These are phyloP conservation scores for Diaporthe citrichinensis DNA, from an alignment of 2,329 filamentous ascomycete genomes.

Conservation along the genomic window DNA sequence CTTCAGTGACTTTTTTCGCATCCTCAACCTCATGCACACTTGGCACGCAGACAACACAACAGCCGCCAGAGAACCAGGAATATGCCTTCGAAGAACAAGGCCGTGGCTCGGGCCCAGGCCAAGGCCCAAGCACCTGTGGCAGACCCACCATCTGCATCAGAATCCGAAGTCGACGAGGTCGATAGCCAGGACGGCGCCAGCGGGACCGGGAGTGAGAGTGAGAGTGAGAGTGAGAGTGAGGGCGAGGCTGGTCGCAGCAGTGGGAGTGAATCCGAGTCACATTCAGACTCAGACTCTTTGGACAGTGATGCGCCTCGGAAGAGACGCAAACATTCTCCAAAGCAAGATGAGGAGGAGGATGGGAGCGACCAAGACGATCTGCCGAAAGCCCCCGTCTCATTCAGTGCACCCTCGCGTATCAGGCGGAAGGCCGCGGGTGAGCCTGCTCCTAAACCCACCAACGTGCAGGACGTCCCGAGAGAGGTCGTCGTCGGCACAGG, in stretches of 20 bases:
- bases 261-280: conserved; percentile 38
- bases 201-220: conserved; percentile 42
- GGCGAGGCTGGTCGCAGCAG: conserved; percentile 42
- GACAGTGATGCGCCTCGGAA: conserved; percentile 55
- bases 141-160: conserved; percentile 19
- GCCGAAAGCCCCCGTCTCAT: conserved; percentile 49
- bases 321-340: conserved; percentile 56
- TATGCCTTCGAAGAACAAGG: conserved; percentile 38
- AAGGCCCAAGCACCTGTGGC: conserved; percentile 8
- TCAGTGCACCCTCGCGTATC: conserved; percentile 67
- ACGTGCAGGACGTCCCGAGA: conserved; percentile 38
- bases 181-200: conserved; percentile 7
- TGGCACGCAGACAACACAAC: neutral
- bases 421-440: conserved; percentile 53
- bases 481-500: conserved; percentile 50
- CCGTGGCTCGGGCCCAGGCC: neutral
- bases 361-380: conserved; percentile 52
- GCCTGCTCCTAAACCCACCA: conserved; percentile 25
- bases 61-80: neutral
- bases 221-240: conserved; percentile 44
- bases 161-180: conserved; percentile 10
- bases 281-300: conserved; percentile 68
- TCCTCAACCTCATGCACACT: conserved; percentile 6
- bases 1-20: conserved; percentile 29
- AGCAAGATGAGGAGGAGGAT: conserved; percentile 47